phyloP scores from a whole-genome alignment of 148 eudicot genomes.

The Beta vulgaris region DNA sequence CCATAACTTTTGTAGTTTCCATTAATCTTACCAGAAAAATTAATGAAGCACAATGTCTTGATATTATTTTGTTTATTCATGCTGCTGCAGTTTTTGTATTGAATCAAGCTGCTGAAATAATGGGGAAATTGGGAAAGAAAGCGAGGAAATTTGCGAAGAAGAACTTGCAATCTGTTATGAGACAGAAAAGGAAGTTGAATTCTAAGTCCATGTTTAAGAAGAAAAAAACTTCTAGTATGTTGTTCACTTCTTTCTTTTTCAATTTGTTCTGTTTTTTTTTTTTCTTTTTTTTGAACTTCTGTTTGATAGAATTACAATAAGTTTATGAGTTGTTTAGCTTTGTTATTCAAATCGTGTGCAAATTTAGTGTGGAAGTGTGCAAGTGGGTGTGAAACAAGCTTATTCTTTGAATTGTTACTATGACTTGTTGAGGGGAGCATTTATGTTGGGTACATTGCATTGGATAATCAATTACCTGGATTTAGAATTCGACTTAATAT shows the following conservation, averaged over 20 bases:
- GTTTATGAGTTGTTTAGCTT: neutral
- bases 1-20: neutral
- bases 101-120: constrained; percentile 18
- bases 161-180: constrained; percentile 69
- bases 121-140: constrained; percentile 92
- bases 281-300: too few relatives aligned
- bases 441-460: too few relatives aligned
- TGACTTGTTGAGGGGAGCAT: too few relatives aligned
- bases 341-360: neutral
- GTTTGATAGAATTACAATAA: too few relatives aligned
- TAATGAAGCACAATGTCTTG: neutral
- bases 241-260: neutral
- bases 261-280: neutral
- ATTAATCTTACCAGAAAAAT: neutral
- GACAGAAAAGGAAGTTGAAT: constrained; percentile 53
- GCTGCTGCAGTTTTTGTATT: neutral
- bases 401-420: too few relatives aligned
- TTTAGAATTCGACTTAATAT: neutral
- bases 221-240: constrained; percentile 51
- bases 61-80: neutral
- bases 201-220: constrained; percentile 49
- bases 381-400: too few relatives aligned
- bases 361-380: too few relatives aligned
- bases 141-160: constrained; percentile 97
- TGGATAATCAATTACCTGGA: neutral